These are phyloP conservation scores for Leptographium flavum DNA, from an alignment of 2,329 filamentous ascomycete species.

Conservation along the genomic window DNA sequence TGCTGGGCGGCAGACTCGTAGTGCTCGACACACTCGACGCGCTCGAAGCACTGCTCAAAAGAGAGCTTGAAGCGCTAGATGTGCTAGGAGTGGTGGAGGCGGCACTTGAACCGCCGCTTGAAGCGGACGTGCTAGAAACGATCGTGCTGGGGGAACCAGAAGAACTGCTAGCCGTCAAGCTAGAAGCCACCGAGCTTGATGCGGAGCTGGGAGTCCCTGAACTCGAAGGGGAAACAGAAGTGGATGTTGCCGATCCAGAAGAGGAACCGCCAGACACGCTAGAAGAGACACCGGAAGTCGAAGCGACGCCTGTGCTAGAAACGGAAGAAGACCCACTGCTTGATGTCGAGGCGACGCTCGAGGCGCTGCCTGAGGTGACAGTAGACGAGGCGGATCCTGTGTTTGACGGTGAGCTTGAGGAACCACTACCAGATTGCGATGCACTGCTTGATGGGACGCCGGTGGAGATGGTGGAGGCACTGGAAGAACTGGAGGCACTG, in stretches of 20 bases:
- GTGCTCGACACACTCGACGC: neutral
- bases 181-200: neutral
- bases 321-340: neutral
- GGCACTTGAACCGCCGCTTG: neutral
- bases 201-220: neutral
- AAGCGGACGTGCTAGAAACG: neutral
- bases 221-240: neutral
- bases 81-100: neutral
- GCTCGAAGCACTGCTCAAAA: neutral
- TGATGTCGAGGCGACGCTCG: neutral
- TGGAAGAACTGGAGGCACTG: neutral
- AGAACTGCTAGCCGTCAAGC: no score
- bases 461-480: neutral
- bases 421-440: neutral
- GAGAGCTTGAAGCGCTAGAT: neutral
- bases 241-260: no score
- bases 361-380: neutral
- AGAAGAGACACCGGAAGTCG: neutral
- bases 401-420: neutral
- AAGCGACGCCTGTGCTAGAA: neutral
- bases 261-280: neutral
- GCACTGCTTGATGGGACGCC: neutral
- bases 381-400: neutral
- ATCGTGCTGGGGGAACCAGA: neutral
- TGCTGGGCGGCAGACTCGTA: no score